Conservation (phyloP, 2,329 filamentous ascomycete species). For the Chaetomium strumarium region DNA sequence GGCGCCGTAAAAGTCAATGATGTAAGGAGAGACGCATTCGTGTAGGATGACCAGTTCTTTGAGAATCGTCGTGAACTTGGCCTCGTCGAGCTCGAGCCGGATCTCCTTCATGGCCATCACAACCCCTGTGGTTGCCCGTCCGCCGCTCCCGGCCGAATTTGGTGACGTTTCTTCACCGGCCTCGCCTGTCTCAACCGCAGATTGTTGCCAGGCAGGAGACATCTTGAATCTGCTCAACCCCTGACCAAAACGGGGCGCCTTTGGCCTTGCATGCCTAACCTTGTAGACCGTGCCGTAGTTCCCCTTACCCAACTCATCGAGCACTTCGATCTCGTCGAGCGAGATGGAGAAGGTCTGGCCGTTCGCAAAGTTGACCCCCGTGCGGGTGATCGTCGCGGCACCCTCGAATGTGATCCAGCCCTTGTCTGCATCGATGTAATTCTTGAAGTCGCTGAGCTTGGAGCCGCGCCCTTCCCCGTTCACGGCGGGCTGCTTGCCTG, state of each 20-base stretch:
- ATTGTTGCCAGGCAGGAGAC: slow-evolving; percentile 32
- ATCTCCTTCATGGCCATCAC: slow-evolving; percentile 99
- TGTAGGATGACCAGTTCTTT: slow-evolving; percentile 97
- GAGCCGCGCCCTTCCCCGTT: slow-evolving; percentile 39
- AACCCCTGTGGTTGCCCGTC: slow-evolving; percentile 56
- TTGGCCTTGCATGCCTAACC: slow-evolving; percentile 73
- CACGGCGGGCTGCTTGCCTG: slow-evolving; percentile 23
- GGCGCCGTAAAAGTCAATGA: slow-evolving; percentile 97
- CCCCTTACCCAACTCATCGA: slow-evolving; percentile 92
- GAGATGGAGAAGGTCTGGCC: slow-evolving; percentile 91
- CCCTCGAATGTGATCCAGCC: slow-evolving; percentile 90
- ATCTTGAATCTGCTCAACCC: slow-evolving; percentile 47
- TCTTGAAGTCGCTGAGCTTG: slow-evolving; percentile 55
- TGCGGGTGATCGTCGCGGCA: slow-evolving; percentile 81
- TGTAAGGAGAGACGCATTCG: slow-evolving; percentile 89
- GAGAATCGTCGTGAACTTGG: slow-evolving; percentile 93
- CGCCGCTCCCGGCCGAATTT: slow-evolving; percentile 22
- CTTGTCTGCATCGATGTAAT: slow-evolving; percentile 86
- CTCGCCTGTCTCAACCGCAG: slow-evolving; percentile 30
- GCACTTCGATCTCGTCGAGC: slow-evolving; percentile 85
- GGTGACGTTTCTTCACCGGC: slow-evolving; percentile 28
- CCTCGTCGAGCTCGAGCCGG: slow-evolving; percentile 87
- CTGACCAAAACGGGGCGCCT: slow-evolving; percentile 51
- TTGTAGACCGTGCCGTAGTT: slow-evolving; percentile 99
- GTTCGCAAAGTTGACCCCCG: slow-evolving; percentile 86